Base-by-base conservation (phyloP, 192 early-diverging fungal species). In the Geranomyces variabilis region DNA sequence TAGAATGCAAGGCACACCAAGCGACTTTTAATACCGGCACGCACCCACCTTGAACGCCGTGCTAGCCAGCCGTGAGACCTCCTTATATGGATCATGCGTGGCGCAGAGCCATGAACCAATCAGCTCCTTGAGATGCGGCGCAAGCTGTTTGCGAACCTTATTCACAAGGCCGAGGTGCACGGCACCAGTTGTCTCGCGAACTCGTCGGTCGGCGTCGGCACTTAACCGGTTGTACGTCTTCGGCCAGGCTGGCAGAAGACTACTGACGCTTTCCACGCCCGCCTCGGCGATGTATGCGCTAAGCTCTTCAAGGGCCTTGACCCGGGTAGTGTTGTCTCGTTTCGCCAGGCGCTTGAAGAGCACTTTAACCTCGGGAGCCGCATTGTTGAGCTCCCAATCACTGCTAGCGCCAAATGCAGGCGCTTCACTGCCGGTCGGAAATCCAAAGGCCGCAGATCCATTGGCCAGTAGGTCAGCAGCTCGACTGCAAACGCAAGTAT, bases 271-370 rank as follows among this genome's bases (percentile, higher is more conserved):
- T 12, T 70, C 62, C 28, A 73, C 55, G 28, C 48, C 66, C 14
- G 62, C 65, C 14, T 74, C 47, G n/a, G 22, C 34, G 3, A 66
- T 14, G 75, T 95, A 94, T 13, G 69, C 72, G 48, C 83, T 79
- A 19, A 97, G 73, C 67, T 97, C 95, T 47, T 93, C 92, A 33
- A 95, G 77, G 5, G 95, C 96, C 29, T 93, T 94, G 29, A 91
- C 75, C 76, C 91, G 92, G 55, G 96, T 99, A 30, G 82, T 89
- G 8, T 93, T 78, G 70, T 99, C 96, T 55, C 89, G 88, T 74
- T 99, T 99, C 21, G 86, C 79, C 30, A 97, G 83, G 63, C 89
- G 89, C 73, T 95, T 95, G 30, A 99, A 71, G 49, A 96, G 87
- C 49, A 94, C 78, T 69, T 78, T 82, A 29, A 79, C 66, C 43